Evolutionary conservation across 305 asterid genomes (phyloP).

Genomic region (Rubia peregrina): DNA sequence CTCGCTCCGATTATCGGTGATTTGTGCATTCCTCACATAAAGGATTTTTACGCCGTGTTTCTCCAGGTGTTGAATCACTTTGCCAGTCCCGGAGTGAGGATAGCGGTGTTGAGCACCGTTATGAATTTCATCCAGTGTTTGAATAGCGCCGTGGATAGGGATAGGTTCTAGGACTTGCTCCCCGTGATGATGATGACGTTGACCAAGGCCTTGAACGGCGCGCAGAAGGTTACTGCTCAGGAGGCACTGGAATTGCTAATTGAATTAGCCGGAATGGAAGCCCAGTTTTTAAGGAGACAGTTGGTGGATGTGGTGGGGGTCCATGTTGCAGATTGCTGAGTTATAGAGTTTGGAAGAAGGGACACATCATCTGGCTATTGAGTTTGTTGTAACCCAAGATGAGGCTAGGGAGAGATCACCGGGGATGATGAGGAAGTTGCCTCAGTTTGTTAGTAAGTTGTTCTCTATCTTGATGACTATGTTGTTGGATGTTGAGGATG

Average conservation of each 20-base stretch:
- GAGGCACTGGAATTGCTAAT: conserved; percentile 84
- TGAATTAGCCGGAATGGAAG: conserved; percentile 87
- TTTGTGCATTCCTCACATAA: conserved; percentile 54
- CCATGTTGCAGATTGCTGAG: conserved; percentile 86
- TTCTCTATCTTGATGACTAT: conserved; percentile 72
- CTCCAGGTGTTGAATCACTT: conserved; percentile 58
- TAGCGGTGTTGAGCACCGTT: conserved; percentile 52
- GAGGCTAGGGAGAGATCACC: conserved; percentile 95
- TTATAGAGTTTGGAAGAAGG: conserved; percentile 83
- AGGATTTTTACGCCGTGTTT: conserved; percentile 69
- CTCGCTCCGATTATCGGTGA: conserved; percentile 78
- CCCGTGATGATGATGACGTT: conserved; percentile 89
- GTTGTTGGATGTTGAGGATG: conserved; percentile 80
- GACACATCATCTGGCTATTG: conserved; percentile 80
- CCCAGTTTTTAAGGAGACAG: conserved; percentile 80
- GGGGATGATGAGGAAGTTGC: conserved; percentile 94
- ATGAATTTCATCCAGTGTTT: conserved; percentile 74
- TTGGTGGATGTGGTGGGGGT: conserved; percentile 84
- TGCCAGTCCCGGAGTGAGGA: conserved; percentile 54
- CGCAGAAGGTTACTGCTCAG: conserved; percentile 84
- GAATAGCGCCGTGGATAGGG: conserved; percentile 59
- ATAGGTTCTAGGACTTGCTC: conserved; percentile 82
- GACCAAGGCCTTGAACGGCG: conserved; percentile 69
- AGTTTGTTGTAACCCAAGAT: conserved; percentile 74
- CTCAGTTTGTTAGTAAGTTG: conserved; percentile 70